Base-by-base conservation (phyloP, 257 asterid species). In the Penstemon barbatus region DNA sequence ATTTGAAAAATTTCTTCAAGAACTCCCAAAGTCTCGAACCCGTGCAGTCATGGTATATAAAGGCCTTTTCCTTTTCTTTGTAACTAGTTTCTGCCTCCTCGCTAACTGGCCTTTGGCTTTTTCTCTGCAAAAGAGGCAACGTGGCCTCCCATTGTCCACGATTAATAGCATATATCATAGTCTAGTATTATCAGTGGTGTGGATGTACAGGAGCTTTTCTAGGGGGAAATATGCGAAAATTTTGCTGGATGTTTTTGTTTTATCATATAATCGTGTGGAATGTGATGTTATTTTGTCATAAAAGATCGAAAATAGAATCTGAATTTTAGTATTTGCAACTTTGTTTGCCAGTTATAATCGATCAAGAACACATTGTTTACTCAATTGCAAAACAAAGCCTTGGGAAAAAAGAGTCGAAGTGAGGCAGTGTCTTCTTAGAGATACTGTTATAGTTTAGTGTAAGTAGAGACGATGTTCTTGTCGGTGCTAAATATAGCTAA, bases 11-110 rank as follows among this genome's bases (percentile, higher is more conserved):
- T 94, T 94, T 77, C 76, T 94, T 61, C 89, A 84, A 80, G 95
- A 87, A 67, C 98, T 94, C 75, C 99, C 96, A 0, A 84, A 80
- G 87, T 94, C 99, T 55, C 95, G 99, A 66, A 87, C 96, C 18
- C 99, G 99, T 82, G 97, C 98, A 78, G 99, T 94, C 87, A 94
- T 94, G 99, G 99, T 94, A 94, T 86, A 76, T 84, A 75, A 82
- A 86, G 92, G 85, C 87, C 85, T 75, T 71, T 73, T 74, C 85
- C 83, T 79, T 80, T 71, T 83, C 67, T 68, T 77, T 72, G 83
- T 80, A 78, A 70, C 80, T 82, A 70, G 62, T 59, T 61, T 73
- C 61, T 70, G 11, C 77, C 72, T 70, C 79, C 42, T 63, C 71
- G 71, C 70, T 75, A 69, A 37, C 79, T 51, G 72, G 79, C 61